phyloP scores from a whole-genome alignment of 2,329 filamentous ascomycete species.

The Zelopaecilomyces penicillatus region DNA sequence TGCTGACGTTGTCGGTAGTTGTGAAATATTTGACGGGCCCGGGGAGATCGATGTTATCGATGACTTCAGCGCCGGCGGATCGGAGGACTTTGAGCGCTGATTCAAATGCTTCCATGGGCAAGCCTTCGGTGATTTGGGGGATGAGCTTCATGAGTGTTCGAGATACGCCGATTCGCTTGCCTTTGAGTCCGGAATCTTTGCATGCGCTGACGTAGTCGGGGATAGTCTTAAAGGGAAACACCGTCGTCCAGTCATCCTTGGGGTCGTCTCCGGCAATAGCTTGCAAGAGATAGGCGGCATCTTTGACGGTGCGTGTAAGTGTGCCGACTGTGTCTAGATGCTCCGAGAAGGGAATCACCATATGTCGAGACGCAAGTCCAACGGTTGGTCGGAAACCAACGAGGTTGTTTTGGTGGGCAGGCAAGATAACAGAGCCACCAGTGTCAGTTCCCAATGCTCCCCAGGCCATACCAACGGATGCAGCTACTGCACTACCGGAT shows the following conservation, averaged over 20 bases:
- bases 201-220: slow-evolving; percentile 56
- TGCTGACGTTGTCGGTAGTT: slow-evolving; percentile 18
- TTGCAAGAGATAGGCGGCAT: slow-evolving; percentile 54
- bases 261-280: slow-evolving; percentile 53
- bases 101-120: slow-evolving; percentile 35
- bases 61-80: slow-evolving; percentile 47
- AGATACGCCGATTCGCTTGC: slow-evolving; percentile 57
- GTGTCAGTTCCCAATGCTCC: slow-evolving; percentile 51
- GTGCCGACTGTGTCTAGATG: slow-evolving; percentile 60
- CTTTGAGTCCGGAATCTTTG: slow-evolving; percentile 40
- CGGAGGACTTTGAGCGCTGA: slow-evolving; percentile 42
- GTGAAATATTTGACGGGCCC: not conserved
- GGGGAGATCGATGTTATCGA: slow-evolving; percentile 45
- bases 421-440: slow-evolving; percentile 49
- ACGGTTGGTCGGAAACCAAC: slow-evolving; percentile 63
- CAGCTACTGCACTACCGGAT: slow-evolving; percentile 50
- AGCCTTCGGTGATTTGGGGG: slow-evolving; percentile 17
- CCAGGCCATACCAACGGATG: slow-evolving; percentile 49
- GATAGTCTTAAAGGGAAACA: slow-evolving; percentile 39
- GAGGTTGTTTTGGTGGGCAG: slow-evolving; percentile 45
- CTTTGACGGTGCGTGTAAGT: slow-evolving; percentile 56
- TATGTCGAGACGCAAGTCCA: slow-evolving; percentile 51
- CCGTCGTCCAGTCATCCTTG: slow-evolving; percentile 54
- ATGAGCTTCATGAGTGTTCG: slow-evolving; percentile 52
- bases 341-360: slow-evolving; percentile 57